Percentiles rank a stretch among this genome's conserved stretches.
These are phyloP conservation scores for Clonostachys rosea DNA, from an alignment of 2,329 filamentous ascomycete genomes.

Conservation along the genomic window DNA sequence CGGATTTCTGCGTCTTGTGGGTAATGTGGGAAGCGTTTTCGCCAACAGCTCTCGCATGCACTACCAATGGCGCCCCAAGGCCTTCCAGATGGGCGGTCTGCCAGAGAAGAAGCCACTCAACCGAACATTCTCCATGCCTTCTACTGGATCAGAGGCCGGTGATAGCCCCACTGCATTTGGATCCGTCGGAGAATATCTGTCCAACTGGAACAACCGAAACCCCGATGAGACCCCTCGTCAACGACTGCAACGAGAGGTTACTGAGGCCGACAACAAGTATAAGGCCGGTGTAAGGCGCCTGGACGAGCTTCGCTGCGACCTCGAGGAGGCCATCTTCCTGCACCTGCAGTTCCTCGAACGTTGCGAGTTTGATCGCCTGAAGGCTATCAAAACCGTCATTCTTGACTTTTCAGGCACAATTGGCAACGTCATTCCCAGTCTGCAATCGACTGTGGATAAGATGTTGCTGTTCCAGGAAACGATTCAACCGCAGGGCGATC, in stretches of 20 bases:
- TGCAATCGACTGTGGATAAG: constrained; percentile 94
- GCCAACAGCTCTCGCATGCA: constrained; percentile 97
- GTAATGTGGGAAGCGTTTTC: constrained; percentile 92
- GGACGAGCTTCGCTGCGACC: constrained; percentile 83
- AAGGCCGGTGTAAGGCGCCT: constrained; percentile 81
- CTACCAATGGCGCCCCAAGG: constrained; percentile 94
- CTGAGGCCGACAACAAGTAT: constrained; percentile 90
- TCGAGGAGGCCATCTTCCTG: constrained; percentile 93
- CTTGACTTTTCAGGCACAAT: constrained; percentile 96
- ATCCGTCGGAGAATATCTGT: constrained; percentile 82
- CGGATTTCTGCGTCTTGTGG: constrained; percentile 85
- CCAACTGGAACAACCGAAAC: constrained; percentile 82
- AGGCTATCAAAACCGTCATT: constrained; percentile 97
- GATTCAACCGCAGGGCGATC: constrained; percentile 85
- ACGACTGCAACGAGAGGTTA: constrained; percentile 80
- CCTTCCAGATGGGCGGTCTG: constrained; percentile 81
- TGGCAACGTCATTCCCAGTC: constrained; percentile 93
- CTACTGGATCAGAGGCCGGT: constrained; percentile 46
- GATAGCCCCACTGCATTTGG: constrained; percentile 77
- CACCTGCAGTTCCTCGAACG: constrained; percentile 96
- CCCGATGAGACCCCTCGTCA: constrained; percentile 93
- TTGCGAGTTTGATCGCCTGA: constrained; percentile 91
- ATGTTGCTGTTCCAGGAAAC: constrained; percentile 99
- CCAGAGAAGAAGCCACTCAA: constrained; percentile 80
- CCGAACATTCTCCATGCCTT: constrained; percentile 69